Conservation (phyloP, 106 monocot species). For the Agapanthus africanus region DNA sequence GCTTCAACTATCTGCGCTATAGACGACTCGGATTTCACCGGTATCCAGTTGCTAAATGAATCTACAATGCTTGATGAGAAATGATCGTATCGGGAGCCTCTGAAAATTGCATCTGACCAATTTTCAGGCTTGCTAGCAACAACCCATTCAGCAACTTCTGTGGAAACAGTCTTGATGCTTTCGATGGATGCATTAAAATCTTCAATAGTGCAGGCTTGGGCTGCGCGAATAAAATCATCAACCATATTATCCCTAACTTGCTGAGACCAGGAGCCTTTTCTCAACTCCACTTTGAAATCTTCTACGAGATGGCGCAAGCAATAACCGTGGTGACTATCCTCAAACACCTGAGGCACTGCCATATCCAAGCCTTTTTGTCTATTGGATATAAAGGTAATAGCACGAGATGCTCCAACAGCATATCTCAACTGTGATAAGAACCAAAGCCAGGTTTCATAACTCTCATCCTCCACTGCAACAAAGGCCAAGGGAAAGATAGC, state of each 20-base stretch:
- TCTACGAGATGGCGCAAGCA: slow-evolving; percentile 74
- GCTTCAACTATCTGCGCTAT: slow-evolving; percentile 69
- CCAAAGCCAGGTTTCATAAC: slow-evolving; percentile 75
- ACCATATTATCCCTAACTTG: slow-evolving; percentile 57
- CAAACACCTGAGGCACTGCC: slow-evolving; percentile 73
- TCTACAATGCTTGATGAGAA: slow-evolving; percentile 65
- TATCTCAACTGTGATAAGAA: slow-evolving; percentile 74
- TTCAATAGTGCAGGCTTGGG: slow-evolving; percentile 62
- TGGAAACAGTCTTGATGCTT: slow-evolving; percentile 51
- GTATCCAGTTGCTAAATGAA: slow-evolving; percentile 75
- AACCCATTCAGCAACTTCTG: slow-evolving; percentile 66
- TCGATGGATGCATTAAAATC: slow-evolving; percentile 73
- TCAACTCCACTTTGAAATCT: slow-evolving; percentile 67
- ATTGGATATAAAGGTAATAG: slow-evolving; percentile 66
- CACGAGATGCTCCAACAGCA: slow-evolving; percentile 41
- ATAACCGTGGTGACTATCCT: slow-evolving; percentile 53
- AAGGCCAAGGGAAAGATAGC: slow-evolving; percentile 79
- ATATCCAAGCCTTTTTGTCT: slow-evolving; percentile 64
- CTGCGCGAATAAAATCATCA: slow-evolving; percentile 73
- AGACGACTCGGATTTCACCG: slow-evolving; percentile 57
- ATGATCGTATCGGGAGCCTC: slow-evolving; percentile 66
- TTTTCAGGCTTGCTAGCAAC: slow-evolving; percentile 63
- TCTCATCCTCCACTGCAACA: slow-evolving; percentile 81
- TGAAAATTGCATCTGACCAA: slow-evolving; percentile 83
- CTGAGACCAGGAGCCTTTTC: slow-evolving; percentile 58